phyloP scores from a whole-genome alignment of 169 alveolate species.

The Plasmodium gallinaceum region DNA sequence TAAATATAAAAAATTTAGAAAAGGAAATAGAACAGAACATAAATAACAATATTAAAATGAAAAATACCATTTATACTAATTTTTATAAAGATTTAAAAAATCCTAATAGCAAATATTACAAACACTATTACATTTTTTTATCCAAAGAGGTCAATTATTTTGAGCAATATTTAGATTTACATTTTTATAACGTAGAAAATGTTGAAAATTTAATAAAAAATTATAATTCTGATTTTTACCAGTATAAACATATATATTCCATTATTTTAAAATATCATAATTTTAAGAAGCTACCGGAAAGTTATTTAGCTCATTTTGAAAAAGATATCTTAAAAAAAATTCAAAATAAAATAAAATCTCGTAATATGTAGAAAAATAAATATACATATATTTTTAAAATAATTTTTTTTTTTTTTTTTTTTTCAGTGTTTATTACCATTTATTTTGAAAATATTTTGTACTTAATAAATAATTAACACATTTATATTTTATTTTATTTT shows the following conservation, averaged over 20 bases:
- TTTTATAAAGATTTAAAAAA: conserved; percentile 58
- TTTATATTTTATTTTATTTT: no score
- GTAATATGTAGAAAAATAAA: background rate
- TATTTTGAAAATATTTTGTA: no score
- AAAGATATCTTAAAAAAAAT: conserved; percentile 18
- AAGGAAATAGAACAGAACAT: conserved; percentile 50
- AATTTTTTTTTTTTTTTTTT: no score
- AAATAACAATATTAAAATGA: conserved; percentile 9
- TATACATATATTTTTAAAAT: background rate
- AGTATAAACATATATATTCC: conserved; percentile 63
- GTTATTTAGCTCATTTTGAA: conserved; percentile 44
- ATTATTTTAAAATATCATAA: conserved; percentile 51
- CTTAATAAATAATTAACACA: no score
- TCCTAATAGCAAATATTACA: conserved; percentile 7
- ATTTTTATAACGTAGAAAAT: conserved; percentile 43
- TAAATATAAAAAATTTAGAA: conserved; percentile 60
- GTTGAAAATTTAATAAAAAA: conserved; percentile 36
- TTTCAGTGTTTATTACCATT: no score
- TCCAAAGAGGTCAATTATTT: conserved; percentile 39
- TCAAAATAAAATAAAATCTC: conserved; percentile 25
- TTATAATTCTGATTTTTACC: conserved; percentile 49
- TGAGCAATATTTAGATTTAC: conserved; percentile 74
- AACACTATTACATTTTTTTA: conserved; percentile 45
- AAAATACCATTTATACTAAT: conserved; percentile 44
- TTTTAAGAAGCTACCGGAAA: conserved; percentile 39